Evolutionary conservation across 176 grass and related monocot genomes (phyloP), one percentile per base, ranked within the genome.

Genomic region (Lolium multiflorum): DNA sequence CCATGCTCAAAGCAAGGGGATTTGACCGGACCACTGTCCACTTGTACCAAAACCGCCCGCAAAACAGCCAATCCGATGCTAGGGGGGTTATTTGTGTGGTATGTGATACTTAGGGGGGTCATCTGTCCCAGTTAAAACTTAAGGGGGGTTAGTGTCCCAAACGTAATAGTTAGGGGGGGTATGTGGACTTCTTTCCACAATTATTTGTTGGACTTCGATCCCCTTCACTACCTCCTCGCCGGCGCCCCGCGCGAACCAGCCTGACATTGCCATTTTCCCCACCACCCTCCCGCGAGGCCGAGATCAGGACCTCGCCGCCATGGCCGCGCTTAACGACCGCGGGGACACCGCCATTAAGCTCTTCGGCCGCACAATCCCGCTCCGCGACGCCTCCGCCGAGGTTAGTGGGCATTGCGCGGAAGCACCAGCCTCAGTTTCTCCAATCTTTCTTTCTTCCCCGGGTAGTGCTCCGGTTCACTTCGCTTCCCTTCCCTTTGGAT

Each of bases 311-410:
- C 35, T 14, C 61, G 41, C 41, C 43, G 78, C 84, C 79, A 91
- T 97, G 92, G 71, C 74, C 56, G 74, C 81, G 77, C 80, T 57
- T 9, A 71, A 80, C 25, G 62, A 44, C 62, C 71, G 25, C 22
- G 39, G 68, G 46, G 80, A 97, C 85, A 76, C 85, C 74, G 84
- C 92, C 75, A 92, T 97, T 22, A 90, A 88, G 85, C 89, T 97
- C 71, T 91, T 93, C 82, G 89, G 91, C 72, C 69, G 62, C 61
- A 88, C 87, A 61, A 90, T 91, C 88, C 82, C 92, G 16, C 70
- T 88, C 11, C 48, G 43, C 62, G 81, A 88, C 55, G 9, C 71
- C 41, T 22, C 51, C 35, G 44, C 20, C 72, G 44, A 70, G 39
- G 37, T 80, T 56, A 67, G 89, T 87, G 62, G 77, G 78, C 77